Evolutionary conservation across 768 basidiomycete species (phyloP), one percentile per base, ranked within the genome.

Genomic region (Lactarius hatsudake): DNA sequence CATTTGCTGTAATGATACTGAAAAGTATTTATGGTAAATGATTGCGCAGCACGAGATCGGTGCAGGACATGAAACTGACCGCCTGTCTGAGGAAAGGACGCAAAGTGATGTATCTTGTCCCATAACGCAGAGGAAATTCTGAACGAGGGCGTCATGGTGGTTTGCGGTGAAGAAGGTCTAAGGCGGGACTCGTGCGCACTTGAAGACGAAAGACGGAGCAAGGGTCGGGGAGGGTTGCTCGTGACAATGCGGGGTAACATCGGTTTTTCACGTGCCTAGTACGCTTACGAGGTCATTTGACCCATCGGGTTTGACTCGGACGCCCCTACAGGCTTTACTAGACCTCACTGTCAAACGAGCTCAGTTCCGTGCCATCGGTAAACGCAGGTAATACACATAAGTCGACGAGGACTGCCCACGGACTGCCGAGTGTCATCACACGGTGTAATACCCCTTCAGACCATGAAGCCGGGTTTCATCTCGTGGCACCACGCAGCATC

Each of bases 1-100:
- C 96, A 99, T 98, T 79, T 98, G 96, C 78, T 97, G 92, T 23
- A 98, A 82, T 0, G 95, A 97, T 3, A 98, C 96, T 93, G 72
- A 62, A 42, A n/a, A 13, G 15, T 15, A 51, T 42, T 17, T 61
- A 43, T 5, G 30, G 26, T 61, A 69, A 62, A 62, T 61, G 66
- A 58, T n/a, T 20, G 36, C 5, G 10, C 48, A 18, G 62, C 66
- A 34, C 23, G 66, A 12, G 48, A 32, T 61, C 40, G 30, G 36
- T 43, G 55, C 18, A 17, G 4, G 23, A 13, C 23, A 40, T 17
- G 53, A 17, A 36, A 78, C 87, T 69, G 34, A 91, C 92, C 92
- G 60, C 94, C 93, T 0, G 94, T 96, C 79, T 96, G 96, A 2
- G 93, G 93, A 77, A 95, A 95, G 1, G 90, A 90, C 0, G 93